Evolutionary conservation across 2,329 filamentous ascomycete genomes (phyloP).

Genomic region (Pezicula radicicola): DNA sequence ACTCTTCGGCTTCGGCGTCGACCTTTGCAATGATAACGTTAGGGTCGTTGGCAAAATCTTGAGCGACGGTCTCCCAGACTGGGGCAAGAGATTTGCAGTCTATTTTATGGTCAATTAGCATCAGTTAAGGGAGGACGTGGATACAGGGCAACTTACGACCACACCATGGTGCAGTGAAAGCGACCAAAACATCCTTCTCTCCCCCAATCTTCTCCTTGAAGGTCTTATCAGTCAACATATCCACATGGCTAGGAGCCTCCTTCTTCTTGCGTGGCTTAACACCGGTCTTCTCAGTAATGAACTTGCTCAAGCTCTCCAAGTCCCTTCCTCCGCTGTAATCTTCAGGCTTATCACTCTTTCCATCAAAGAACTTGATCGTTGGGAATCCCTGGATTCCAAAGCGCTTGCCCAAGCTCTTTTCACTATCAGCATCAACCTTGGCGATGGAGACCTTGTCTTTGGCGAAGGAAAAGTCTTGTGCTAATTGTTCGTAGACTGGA

Average conservation of each 20-base stretch:
- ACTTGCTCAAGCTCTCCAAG: conserved; percentile 77
- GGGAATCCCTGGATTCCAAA: conserved; percentile 94
- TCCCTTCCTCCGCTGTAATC: conserved; percentile 89
- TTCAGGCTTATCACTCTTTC: conserved; percentile 79
- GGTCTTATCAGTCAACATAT: conserved; percentile 73
- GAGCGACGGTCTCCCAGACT: conserved; percentile 82
- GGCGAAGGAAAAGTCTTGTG: conserved; percentile 66
- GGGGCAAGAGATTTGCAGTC: conserved; percentile 97
- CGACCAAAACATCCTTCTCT: conserved; percentile 88
- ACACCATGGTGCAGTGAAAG: conserved; percentile 98
- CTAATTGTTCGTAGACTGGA: conserved; percentile 91
- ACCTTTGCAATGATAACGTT: conserved; percentile 90
- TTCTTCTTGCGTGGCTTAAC: conserved; percentile 73
- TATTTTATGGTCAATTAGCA: conserved; percentile 35
- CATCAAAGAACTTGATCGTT: conserved; percentile 96
- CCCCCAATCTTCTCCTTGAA: conserved; percentile 78
- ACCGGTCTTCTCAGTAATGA: conserved; percentile 84
- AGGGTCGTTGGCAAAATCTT: conserved; percentile 74
- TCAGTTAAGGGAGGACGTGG: not conserved
- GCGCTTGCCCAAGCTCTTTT: conserved; percentile 78
- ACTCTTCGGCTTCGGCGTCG: conserved; percentile 84
- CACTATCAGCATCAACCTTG: conserved; percentile 92
- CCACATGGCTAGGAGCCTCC: conserved; percentile 70
- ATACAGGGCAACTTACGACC: conserved; percentile 63
- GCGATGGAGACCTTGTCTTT: conserved; percentile 77